Conservation (phyloP, 768 basidiomycete genomes). For the Naganishia onofrii region DNA sequence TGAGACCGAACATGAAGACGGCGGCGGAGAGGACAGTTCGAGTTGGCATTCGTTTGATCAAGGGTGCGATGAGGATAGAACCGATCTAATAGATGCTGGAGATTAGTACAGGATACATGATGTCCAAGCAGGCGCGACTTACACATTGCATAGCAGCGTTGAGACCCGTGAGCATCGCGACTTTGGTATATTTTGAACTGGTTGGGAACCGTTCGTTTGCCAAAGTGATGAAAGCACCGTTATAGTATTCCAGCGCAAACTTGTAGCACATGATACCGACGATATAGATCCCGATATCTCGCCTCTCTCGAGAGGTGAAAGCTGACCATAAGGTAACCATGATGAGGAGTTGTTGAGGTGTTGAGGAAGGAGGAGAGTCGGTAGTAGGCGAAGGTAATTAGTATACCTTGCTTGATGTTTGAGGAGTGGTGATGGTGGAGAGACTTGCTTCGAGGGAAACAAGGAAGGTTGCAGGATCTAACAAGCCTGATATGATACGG, state of each 20-base stretch:
- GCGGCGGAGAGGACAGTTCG: slow-evolving; percentile 42
- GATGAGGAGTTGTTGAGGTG: neutral
- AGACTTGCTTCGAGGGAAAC: slow-evolving; percentile 8
- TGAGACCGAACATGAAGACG: slow-evolving; percentile 41
- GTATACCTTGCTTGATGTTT: neutral
- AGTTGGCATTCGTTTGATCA: slow-evolving; percentile 42
- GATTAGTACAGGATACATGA: neutral
- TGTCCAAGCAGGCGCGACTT: slow-evolving; percentile 12
- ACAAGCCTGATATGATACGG: neutral
- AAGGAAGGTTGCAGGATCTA: neutral
- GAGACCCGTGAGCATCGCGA: slow-evolving; percentile 40
- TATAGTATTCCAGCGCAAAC: slow-evolving; percentile 34
- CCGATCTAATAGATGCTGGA: slow-evolving; percentile 23
- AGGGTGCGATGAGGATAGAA: slow-evolving; percentile 45
- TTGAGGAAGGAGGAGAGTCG: too few species aligned
- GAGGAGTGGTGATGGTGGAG: slow-evolving; percentile 10
- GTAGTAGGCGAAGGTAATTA: too few species aligned
- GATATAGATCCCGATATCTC: slow-evolving; percentile 29
- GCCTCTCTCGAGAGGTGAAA: slow-evolving; percentile 26
- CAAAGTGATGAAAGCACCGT: slow-evolving; percentile 32
- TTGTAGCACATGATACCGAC: slow-evolving; percentile 35
- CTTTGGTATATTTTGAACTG: slow-evolving; percentile 37
- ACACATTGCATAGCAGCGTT: slow-evolving; percentile 44
- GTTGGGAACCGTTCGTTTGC: slow-evolving; percentile 38
- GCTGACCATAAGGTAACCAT: slow-evolving; percentile 21